Base-by-base conservation (phyloP, 2,329 filamentous ascomycete genomes). In the Fusarium paranaense region DNA sequence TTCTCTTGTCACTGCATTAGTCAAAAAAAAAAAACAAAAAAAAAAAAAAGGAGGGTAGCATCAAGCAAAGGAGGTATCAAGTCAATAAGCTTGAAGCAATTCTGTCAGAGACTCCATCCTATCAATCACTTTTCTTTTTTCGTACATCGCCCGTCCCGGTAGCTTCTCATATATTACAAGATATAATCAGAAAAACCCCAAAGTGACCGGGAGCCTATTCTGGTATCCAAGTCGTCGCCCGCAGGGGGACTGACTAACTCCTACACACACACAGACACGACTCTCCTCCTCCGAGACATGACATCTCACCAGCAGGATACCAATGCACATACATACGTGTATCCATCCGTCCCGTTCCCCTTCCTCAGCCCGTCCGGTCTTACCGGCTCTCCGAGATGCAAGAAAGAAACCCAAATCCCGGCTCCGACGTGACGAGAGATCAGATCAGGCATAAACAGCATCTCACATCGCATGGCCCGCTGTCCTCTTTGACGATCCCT, bases 61-160 rank as follows among this genome's bases (percentile, higher is more conserved):
- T 47, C 16, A n/a, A 50, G 25, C 8, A 30, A 30, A 50, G 45
- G 45, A 30, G 25, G 45, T 30, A 50, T 30, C 45, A 27, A 50
- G 45, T 25, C 18, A 50, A 27, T 25, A 50, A 45, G 18, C 45
- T 50, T 42, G 22, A 47, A 18, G 42, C 42, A 47, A 45, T 47
- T 54, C 6, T 54, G 35, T 30, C 45, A 62, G 64, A 27, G 54
- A 66, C 54, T 37, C 37, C 47, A 70, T 73, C 71, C 67, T 73
- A 73, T 73, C 62, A 64, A 73, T 70, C 71, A 62, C 56, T 37
- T 30, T 30, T 30, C 35, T 62, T 47, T 42, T 56, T 27, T 57
- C 14, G n/a, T 27, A 50, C 16, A 61, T 33, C 42, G 9, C 6
- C 20, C 22, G 25, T 22, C 30, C 9, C 9, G 30, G 22, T 57